Conservation (phyloP, 2,329 filamentous ascomycete species). For the Graphilbum sp. region DNA sequence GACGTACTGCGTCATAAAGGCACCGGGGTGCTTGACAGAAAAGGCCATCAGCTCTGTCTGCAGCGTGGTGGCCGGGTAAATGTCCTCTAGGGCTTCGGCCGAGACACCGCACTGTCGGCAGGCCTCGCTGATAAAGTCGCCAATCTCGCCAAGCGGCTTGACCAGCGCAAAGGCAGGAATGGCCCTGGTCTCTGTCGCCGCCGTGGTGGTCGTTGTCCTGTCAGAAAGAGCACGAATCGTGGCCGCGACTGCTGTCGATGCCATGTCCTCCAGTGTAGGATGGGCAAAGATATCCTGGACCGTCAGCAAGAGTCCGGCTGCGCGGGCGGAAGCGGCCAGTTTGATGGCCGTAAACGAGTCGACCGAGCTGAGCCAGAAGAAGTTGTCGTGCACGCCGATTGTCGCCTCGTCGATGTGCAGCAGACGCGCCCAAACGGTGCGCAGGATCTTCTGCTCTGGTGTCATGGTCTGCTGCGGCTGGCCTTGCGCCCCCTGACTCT, state of each 20-base stretch:
- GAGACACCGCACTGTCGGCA: too few relatives aligned
- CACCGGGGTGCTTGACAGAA: slow-evolving; percentile 30
- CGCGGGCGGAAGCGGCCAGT: slow-evolving; percentile 21
- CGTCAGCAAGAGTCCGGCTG: slow-evolving; percentile 21
- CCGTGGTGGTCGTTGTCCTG: slow-evolving; percentile 9
- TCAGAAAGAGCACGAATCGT: too few relatives aligned
- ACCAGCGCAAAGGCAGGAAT: too few relatives aligned
- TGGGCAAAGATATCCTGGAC: slow-evolving; percentile 21
- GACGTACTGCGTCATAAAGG: slow-evolving; percentile 35
- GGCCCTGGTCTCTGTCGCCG: too few relatives aligned
- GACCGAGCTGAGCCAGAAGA: slow-evolving; percentile 19
- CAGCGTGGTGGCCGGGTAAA: slow-evolving; percentile 36
- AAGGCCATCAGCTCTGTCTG: slow-evolving; percentile 39
- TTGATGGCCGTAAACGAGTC: slow-evolving; percentile 23
- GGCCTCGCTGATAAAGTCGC: too few relatives aligned
- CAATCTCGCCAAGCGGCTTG: too few relatives aligned
- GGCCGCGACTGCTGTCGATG: neutral
- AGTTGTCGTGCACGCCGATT: neutral
- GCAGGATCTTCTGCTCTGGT: too few relatives aligned
- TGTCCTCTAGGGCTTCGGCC: slow-evolving; percentile 29
- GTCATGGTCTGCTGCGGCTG: too few relatives aligned
- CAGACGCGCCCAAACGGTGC: too few relatives aligned
- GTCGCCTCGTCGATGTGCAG: too few relatives aligned
- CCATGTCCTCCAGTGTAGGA: slow-evolving; percentile 18
- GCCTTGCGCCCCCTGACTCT: too few relatives aligned